Evolutionary conservation across 768 basidiomycete genomes (phyloP), one percentile per base, ranked within the genome.

Genomic region (Tulasnella sp.): DNA sequence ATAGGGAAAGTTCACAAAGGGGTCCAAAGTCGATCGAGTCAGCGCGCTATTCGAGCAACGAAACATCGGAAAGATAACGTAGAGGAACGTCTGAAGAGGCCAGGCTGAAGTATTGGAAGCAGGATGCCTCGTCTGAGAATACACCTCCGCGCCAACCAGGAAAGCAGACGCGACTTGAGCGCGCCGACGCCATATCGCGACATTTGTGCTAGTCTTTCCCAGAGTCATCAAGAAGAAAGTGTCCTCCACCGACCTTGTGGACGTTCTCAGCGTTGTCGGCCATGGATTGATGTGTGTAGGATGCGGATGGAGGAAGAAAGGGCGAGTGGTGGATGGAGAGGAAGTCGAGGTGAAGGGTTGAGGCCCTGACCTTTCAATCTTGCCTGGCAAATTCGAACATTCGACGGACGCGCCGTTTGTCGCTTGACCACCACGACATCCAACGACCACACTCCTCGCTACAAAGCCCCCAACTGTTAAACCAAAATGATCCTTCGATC

Each of bases 1-100:
- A 71, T 79, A 67, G 68, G 64, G 74, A 68, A 79, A 14, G 75
- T 42, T 34, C 40, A 78, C 38, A 73, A 49, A 45, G 54, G 64
- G 25, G 67, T 76, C 25, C 22, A 45, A 25, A 49, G 34, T 36
- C 31, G 58, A 72, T 76, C 67, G 75, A 71, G 75, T 76, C 69
- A 76, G 42, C 49, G 19, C 9, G 34, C 71, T 19, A 22, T 36
- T 52, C 36, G 71, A 72, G 34, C 71, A 17, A 37, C 12, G 68
- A 69, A 40, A 58, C n/a, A 14, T 9, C 25, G 54, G 22, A 9
- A 25, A 22, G 29, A 29, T 58, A 58, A 58, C 12, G 54, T n/a
- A 58, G 5, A 29, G 25, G 29, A 14, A 58, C 22, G 29, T n/a
- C 11, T n/a, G 2, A 58, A 29, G 54, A 22, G 22, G 22, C 11